phyloP scores from a whole-genome alignment of 1,139 yeast species.

The Pichia sp. region DNA sequence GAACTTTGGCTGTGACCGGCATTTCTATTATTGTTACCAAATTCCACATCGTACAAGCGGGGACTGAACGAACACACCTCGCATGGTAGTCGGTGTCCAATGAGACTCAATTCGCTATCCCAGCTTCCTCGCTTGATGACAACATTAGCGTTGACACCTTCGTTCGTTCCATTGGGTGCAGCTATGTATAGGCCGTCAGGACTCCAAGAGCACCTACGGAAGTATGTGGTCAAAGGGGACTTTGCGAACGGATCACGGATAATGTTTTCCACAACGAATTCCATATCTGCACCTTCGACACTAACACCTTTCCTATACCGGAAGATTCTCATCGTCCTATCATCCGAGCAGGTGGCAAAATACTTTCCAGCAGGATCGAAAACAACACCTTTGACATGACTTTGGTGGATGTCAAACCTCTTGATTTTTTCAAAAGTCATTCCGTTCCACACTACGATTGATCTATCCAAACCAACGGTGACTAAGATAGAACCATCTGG shows the following conservation, averaged over 20 bases:
- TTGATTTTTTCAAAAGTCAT: constrained; percentile 84
- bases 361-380: constrained; percentile 98
- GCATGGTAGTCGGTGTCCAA: constrained; percentile 96
- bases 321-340: constrained; percentile 81
- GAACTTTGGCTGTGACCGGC: constrained; percentile 2
- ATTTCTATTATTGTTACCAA: constrained; percentile 16
- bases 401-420: constrained; percentile 86
- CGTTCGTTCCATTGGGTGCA: constrained; percentile 94
- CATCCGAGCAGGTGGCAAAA: constrained; percentile 96
- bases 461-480: constrained; percentile 89
- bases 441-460: constrained; percentile 92
- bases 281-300: constrained; percentile 51
- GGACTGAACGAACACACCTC: constrained; percentile 94
- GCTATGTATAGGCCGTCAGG: constrained; percentile 98
- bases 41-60: constrained; percentile 43
- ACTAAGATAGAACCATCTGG: constrained; percentile 89
- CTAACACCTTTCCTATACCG: constrained; percentile 58
- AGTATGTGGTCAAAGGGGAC: constrained; percentile 89
- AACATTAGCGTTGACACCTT: constrained; percentile 89
- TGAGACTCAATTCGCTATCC: constrained; percentile 81
- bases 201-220: constrained; percentile 91
- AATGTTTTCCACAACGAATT: constrained; percentile 81
- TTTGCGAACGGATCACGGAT: constrained; percentile 80
- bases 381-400: constrained; percentile 93
- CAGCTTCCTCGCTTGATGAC: constrained; percentile 88